Percentiles rank a stretch among this genome's conserved stretches.
Evolutionary conservation across 768 basidiomycete genomes (phyloP).

Genomic region (Termitomyces sp.): DNA sequence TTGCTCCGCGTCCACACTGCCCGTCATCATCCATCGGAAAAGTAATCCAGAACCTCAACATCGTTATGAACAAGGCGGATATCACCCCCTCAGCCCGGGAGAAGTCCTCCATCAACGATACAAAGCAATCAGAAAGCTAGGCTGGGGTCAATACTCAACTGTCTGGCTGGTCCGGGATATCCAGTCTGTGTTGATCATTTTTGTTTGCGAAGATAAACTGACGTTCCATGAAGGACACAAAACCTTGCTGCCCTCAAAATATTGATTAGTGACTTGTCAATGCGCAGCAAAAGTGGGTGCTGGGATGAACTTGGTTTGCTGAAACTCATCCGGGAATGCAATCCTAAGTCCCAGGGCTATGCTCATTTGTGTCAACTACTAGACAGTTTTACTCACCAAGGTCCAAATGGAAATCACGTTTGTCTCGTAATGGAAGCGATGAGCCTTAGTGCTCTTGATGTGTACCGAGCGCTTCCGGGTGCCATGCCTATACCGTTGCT

Average conservation of each 20-base stretch:
- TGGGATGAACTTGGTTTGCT: not conserved
- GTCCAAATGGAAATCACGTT: not conserved
- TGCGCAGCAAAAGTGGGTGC: not conserved
- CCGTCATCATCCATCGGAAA: not conserved
- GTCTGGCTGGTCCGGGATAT: not conserved
- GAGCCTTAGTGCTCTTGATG: not conserved
- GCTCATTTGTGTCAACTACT: not conserved
- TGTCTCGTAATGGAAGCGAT: not conserved
- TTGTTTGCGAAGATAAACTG: not conserved
- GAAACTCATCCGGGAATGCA: no score
- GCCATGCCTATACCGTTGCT: not conserved
- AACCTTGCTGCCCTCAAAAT: not conserved
- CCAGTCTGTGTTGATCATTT: not conserved
- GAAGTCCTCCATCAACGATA: conserved; percentile 1
- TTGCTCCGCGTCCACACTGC: not conserved
- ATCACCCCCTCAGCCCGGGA: not conserved
- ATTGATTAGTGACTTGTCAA: not conserved
- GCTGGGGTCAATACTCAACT: not conserved
- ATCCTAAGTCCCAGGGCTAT: no score
- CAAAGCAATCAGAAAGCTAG: not conserved
- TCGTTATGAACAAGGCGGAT: not conserved
- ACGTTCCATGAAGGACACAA: not conserved
- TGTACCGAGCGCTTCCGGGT: not conserved
- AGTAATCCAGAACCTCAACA: not conserved
- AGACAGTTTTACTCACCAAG: not conserved